A percentile compares a stretch with the other conserved stretches of the same genome.
Evolutionary conservation across 2,329 filamentous ascomycete genomes (phyloP).

Genomic region (Calonectria crousiana): DNA sequence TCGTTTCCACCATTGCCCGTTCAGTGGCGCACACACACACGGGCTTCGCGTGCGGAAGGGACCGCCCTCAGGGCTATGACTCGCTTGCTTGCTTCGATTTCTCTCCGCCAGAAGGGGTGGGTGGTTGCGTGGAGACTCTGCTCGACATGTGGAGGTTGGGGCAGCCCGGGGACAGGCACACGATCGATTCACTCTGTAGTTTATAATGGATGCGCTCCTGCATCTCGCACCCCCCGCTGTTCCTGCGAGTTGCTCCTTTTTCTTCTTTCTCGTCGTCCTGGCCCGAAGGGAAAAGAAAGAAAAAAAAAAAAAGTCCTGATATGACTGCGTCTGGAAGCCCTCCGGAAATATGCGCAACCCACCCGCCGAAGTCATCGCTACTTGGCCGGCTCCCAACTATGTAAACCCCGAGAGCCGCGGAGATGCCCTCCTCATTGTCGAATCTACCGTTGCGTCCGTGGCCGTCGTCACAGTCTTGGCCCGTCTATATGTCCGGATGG

Average conservation of each 20-base stretch:
- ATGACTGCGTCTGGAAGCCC: conserved; percentile 15
- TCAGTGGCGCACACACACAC: conserved; percentile 9
- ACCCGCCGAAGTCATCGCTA: conserved; percentile 49
- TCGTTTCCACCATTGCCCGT: conserved; percentile 15
- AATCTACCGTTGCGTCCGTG: conserved; percentile 49
- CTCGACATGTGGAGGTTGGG: background rate
- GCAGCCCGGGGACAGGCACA: background rate
- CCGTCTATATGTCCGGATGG: conserved; percentile 53
- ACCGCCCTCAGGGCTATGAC: conserved; percentile 4
- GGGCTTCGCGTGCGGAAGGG: background rate
- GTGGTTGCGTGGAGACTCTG: background rate
- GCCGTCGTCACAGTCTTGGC: conserved; percentile 50
- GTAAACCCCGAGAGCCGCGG: conserved; percentile 53
- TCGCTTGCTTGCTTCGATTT: conserved; percentile 9
- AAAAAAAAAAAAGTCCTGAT: background rate
- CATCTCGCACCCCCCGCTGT: conserved; percentile 23
- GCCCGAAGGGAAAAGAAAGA: background rate
- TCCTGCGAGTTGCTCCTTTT: conserved; percentile 50
- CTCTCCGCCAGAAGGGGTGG: background rate
- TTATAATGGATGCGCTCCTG: conserved; percentile 19
- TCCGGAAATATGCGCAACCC: conserved; percentile 50
- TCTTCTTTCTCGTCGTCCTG: conserved; percentile 2
- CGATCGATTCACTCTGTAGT: conserved; percentile 1
- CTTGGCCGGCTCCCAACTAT: conserved; percentile 55
- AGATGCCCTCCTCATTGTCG: conserved; percentile 52